phyloP scores from a whole-genome alignment of 805 yeast genomes.

The Candida loeiensis region DNA sequence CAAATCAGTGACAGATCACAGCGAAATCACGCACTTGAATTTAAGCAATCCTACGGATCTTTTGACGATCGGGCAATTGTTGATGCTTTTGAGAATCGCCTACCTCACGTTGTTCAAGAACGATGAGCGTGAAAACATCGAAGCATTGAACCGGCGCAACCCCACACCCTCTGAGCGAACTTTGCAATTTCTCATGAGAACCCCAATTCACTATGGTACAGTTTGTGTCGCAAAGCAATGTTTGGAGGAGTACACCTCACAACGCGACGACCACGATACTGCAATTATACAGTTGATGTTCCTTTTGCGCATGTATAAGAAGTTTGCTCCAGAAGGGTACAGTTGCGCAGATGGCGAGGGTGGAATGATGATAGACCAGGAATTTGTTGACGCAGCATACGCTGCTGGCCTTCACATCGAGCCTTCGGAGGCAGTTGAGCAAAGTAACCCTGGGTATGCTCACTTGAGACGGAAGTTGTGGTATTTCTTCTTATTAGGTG shows the following conservation, averaged over 20 bases:
- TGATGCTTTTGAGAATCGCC: constrained; percentile 31
- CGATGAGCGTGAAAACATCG: constrained; percentile 9
- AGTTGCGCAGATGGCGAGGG: constrained; percentile 3
- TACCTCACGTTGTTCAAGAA: constrained; percentile 31
- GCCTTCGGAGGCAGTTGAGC: constrained; percentile 13
- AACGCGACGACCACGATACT: constrained; percentile 12
- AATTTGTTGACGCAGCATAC: constrained; percentile 17
- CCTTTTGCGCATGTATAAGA: constrained; percentile 16
- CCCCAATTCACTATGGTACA: constrained; percentile 19
- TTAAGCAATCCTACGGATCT: constrained; percentile 28
- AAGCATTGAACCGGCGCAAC: constrained; percentile 10
- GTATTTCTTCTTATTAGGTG: constrained; percentile 10
- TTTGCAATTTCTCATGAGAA: constrained; percentile 16
- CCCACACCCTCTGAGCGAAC: constrained; percentile 16
- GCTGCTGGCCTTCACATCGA: constrained; percentile 19
- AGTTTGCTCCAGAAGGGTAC: constrained; percentile 15
- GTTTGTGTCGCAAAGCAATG: constrained; percentile 16
- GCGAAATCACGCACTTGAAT: constrained; percentile 22
- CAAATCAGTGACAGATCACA: constrained; percentile 15
- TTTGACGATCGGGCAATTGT: constrained; percentile 28
- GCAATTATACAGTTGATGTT: constrained; percentile 18
- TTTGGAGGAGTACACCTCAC: background rate
- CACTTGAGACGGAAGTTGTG: constrained; percentile 10
- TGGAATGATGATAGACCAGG: constrained; percentile 1
- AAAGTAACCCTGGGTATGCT: constrained; percentile 9